phyloP scores from a whole-genome alignment of 305 asterid species.

The Fraxinus greggii region DNA sequence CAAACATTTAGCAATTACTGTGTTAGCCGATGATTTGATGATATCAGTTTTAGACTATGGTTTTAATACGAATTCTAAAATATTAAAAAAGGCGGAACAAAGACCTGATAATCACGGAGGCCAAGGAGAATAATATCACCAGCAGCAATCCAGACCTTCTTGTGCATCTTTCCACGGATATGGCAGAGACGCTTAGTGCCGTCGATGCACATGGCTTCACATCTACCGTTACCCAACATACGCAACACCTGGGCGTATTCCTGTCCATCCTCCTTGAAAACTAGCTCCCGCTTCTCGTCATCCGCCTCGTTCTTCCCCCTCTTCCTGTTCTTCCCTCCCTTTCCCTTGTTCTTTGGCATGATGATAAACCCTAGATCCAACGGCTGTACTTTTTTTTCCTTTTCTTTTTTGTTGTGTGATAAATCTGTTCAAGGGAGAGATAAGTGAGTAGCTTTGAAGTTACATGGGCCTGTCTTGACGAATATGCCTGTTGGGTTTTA shows the following conservation, averaged over 20 bases:
- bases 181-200: conserved; percentile 44
- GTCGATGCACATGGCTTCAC: conserved; percentile 44
- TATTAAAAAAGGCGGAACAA: not conserved
- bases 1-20: not conserved
- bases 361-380: conserved; percentile 28
- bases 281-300: conserved; percentile 47
- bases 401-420: not conserved
- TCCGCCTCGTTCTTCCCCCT: conserved; percentile 56
- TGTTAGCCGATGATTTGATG: not conserved
- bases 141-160: conserved; percentile 45
- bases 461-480: not conserved
- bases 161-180: conserved; percentile 52
- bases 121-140: conserved; percentile 44
- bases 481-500: not conserved
- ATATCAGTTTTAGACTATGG: not conserved
- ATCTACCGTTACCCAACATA: conserved; percentile 50
- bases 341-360: conserved; percentile 61
- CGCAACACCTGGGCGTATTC: conserved; percentile 49
- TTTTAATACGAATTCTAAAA: not conserved
- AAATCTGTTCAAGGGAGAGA: not conserved
- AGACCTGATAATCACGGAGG: conserved; percentile 40
- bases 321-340: conserved; percentile 59
- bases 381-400: not conserved
- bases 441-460: not conserved
- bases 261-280: conserved; percentile 53